Evolutionary conservation across 495 filamentous ascomycete species (phyloP), one percentile per base, ranked within the genome.

Genomic region (Chaetomium fimeti): DNA sequence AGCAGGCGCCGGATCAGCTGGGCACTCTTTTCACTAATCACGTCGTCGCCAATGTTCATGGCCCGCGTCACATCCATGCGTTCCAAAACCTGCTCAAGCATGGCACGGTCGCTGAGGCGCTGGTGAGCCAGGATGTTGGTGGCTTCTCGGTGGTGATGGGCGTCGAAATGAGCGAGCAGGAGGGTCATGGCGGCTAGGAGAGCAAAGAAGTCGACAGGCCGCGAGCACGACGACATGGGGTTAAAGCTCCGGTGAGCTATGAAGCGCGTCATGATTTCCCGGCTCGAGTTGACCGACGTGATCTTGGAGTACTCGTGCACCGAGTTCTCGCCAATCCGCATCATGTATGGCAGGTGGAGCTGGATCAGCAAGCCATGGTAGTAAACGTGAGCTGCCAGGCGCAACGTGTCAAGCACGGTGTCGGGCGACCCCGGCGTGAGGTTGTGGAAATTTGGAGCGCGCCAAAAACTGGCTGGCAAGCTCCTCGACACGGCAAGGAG

Each of bases 1-100:
- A 80, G 68, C 27, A 81, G 63, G 9, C 57, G 70, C 6, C 72
- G 71, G 8, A 78, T 51, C 48, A 78, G 65, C 6, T 75, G 60
- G 25, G 68, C 74, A 47, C 74, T 76, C 56, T 77, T 65, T 9
- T 66, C 67, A 24, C 62, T 74, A 16, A 79, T 49, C 9, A 57
- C 61, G 60, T 82, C 81, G 5, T 36, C 32, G 32, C 32, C 32
- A 36, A 36, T 47, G 51, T 77, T 78, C 6, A 72, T 18, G 7
- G 49, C 52, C 52, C 47, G 72, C 24, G 77, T 48, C n/a, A 64
- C 62, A 45, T 74, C 71, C 71, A 81, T 79, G 28, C 49, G 73
- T 62, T 80, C 74, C n/a, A 72, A 70, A 13, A 68, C 71, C 25
- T 78, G 74, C 25, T 83, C 79, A 45, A 83, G 68, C 61, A 80